Conservation (phyloP, 192 early-diverging fungal species). For the Coemansia sp. region DNA sequence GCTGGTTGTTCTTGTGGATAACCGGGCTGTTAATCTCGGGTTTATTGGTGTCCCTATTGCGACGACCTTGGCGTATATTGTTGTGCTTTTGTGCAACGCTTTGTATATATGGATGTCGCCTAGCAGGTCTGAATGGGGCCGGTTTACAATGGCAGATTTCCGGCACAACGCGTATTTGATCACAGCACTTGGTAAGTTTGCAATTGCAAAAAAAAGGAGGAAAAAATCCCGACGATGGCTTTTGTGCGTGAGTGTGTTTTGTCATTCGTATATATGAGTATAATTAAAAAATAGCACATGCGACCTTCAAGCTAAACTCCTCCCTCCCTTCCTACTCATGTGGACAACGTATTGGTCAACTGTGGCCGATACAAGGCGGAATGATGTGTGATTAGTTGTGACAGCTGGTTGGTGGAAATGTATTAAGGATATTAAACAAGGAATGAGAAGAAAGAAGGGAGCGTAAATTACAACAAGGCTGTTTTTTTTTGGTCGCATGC, state of each 20-base stretch:
- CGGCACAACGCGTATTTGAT: slow-evolving; percentile 34
- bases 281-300: neutral
- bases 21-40: slow-evolving; percentile 56
- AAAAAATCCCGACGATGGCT: too few relatives aligned
- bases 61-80: slow-evolving; percentile 62
- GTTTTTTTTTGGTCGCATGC: too few relatives aligned
- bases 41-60: slow-evolving; percentile 74
- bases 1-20: slow-evolving; percentile 76
- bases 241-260: neutral
- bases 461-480: too few relatives aligned
- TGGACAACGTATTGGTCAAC: neutral
- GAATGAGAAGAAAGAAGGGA: too few relatives aligned
- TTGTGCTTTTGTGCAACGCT: slow-evolving; percentile 58
- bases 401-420: too few relatives aligned
- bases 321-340: neutral
- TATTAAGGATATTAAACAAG: too few relatives aligned
- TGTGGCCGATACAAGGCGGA: too few relatives aligned
- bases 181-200: slow-evolving; percentile 30
- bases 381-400: too few relatives aligned
- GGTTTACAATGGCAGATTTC: slow-evolving; percentile 28
- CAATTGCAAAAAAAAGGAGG: neutral
- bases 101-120: slow-evolving; percentile 58
- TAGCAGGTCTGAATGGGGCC: slow-evolving; percentile 43
- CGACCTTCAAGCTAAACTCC: neutral
- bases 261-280: neutral